A percentile compares a stretch with the other conserved stretches of the same genome.
These are phyloP conservation scores for Suhomyces faveliae DNA, from an alignment of 805 yeast species.

Conservation along the genomic window DNA sequence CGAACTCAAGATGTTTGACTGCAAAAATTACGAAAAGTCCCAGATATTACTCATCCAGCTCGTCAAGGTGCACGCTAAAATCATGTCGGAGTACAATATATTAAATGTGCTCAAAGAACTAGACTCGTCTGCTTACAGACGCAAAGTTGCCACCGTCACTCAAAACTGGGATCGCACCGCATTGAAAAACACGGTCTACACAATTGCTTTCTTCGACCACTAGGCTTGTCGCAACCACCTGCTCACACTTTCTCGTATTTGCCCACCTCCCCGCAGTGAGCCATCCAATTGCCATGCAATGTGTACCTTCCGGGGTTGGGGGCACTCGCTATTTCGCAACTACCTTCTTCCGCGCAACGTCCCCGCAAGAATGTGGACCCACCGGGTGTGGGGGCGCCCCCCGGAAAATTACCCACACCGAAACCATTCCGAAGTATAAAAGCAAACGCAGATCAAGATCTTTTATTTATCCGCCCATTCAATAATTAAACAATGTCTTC, in stretches of 20 bases:
- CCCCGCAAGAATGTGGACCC: not conserved
- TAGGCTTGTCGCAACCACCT: not conserved
- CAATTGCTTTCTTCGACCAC: not conserved
- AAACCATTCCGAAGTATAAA: too few relatives aligned
- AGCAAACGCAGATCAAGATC: too few relatives aligned
- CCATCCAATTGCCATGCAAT: too few relatives aligned
- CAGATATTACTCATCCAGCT: constrained; percentile 6
- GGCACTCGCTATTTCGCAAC: constrained; percentile 4
- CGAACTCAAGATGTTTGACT: not conserved
- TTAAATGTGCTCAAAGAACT: constrained; percentile 9
- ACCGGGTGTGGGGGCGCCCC: not conserved
- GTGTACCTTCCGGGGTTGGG: too few relatives aligned
- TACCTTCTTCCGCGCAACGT: not conserved
- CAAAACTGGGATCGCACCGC: not conserved
- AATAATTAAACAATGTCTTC: constrained; percentile 6
- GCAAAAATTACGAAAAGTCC: not conserved
- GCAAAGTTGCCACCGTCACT: not conserved
- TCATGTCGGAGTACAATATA: constrained; percentile 9
- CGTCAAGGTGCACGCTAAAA: constrained; percentile 10
- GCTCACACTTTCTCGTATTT: too few relatives aligned
- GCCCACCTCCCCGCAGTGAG: too few relatives aligned
- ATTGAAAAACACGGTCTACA: not conserved
- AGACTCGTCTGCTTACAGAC: constrained; percentile 3
- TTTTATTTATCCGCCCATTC: not conserved
- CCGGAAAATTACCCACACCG: not conserved